Base-by-base conservation (phyloP, 2,329 filamentous ascomycete genomes). In the Teratosphaeria viscida region DNA sequence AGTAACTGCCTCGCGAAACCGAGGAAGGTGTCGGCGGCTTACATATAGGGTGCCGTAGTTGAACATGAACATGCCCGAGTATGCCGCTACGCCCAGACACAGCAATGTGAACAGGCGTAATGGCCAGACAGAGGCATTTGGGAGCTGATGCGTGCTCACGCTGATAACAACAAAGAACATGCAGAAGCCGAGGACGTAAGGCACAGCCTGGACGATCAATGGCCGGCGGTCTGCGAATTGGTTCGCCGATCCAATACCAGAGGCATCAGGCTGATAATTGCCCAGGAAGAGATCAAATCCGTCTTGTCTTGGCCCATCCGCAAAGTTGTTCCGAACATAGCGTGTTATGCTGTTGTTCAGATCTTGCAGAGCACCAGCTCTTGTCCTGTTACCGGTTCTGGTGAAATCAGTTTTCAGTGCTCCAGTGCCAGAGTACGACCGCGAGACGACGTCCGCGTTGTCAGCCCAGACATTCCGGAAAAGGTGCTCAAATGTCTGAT, bases 401-500 rank as follows among this genome's bases (percentile, higher is more conserved):
- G 94, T 99, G 68, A 97, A 90, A 73, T 99, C 95, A 0, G 94
- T 99, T 82, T 99, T 99, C 78, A 99, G 84, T 57, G 94, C 94
- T 2, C 94, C 95, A 0, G 95, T 99, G 59, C 94, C 94, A 1
- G 94, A 94, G 75, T 99, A 99, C 0, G 90, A 87, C 66, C 85
- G 87, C 19, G 92, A 95, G 37, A 99, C 92, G 27, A 95, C 88
- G 73, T 99, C 94, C 59, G 95, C 94, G 70, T 99, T 99, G 76
- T 99, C 94, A 34, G 94, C 94, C 94, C 94, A 99, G 16, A 97
- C 81, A 74, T 97, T 97, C 66, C 94, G 90, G 83, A 97, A 99
- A 60, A 97, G 78, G 67, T 88, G 81, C 74, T 96, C 92, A 72
- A 99, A 99, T 0, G 81, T 83, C 12, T 82, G 78, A 69, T 96